Percentiles rank a stretch among this genome's conserved stretches.
phyloP scores from a whole-genome alignment of 2,329 filamentous ascomycete species.

The Trichophyton verrucosum region DNA sequence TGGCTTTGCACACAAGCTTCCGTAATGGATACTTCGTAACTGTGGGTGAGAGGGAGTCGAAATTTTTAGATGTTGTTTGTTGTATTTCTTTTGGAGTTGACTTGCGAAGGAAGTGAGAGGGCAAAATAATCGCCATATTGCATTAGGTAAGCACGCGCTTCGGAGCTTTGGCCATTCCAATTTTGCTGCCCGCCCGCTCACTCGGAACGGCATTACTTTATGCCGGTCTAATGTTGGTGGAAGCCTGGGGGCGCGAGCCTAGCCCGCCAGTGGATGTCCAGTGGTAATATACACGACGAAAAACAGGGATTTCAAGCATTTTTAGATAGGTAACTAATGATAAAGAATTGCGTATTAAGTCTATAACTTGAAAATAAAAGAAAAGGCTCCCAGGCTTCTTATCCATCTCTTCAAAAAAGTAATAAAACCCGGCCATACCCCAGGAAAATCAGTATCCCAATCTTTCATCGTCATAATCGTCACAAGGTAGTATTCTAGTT shows the following conservation, averaged over 20 bases:
- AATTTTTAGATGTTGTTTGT: slow-evolving; percentile 5
- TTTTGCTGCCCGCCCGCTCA: not conserved
- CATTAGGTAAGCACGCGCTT: not conserved
- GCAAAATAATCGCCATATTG: slow-evolving; percentile 3
- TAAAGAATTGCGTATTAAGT: too few species aligned
- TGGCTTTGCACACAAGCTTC: slow-evolving; percentile 15
- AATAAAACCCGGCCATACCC: not conserved
- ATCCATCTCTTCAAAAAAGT: not conserved
- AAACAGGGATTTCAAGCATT: too few species aligned
- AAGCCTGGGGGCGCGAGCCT: not conserved
- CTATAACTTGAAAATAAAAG: too few species aligned
- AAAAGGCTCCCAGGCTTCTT: not conserved
- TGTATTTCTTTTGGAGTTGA: not conserved
- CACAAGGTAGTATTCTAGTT: not conserved
- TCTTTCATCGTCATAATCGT: not conserved
- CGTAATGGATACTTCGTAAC: not conserved
- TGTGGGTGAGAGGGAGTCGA: slow-evolving; percentile 4
- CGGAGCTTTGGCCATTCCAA: slow-evolving; percentile 1
- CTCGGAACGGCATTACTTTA: slow-evolving; percentile 8
- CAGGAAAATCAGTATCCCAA: not conserved
- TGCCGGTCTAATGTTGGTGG: not conserved
- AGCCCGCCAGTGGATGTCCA: too few species aligned
- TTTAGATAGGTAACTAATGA: too few species aligned
- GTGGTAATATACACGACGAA: too few species aligned
- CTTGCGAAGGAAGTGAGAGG: slow-evolving; percentile 1